phyloP scores from a whole-genome alignment of 768 basidiomycete genomes.

The Calocybe indica region DNA sequence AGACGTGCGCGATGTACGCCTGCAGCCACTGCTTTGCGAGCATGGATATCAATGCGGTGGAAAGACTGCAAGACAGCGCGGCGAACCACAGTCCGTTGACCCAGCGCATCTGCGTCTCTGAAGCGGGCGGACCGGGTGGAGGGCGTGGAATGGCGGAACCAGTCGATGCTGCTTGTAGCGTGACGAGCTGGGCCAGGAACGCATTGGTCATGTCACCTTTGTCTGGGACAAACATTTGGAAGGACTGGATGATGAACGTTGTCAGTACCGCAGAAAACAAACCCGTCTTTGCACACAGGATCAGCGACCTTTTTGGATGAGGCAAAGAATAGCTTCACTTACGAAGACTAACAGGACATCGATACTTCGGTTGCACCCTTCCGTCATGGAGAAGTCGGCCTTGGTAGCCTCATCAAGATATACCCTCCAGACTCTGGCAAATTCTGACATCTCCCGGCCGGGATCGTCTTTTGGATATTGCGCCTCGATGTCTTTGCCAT shows the following conservation, averaged over 20 bases:
- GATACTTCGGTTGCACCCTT: slow-evolving; percentile 36
- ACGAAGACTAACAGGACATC: slow-evolving; percentile 40
- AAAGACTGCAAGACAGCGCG: slow-evolving; percentile 34
- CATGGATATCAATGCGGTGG: slow-evolving; percentile 38
- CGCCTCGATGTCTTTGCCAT: background rate
- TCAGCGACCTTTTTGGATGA: background rate
- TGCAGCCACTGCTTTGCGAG: slow-evolving; percentile 42
- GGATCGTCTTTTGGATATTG: slow-evolving; percentile 17
- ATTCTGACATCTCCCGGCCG: slow-evolving; percentile 27
- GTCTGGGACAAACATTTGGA: slow-evolving; percentile 29
- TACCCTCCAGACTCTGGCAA: slow-evolving; percentile 33
- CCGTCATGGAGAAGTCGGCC: slow-evolving; percentile 26
- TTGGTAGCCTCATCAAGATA: slow-evolving; percentile 35
- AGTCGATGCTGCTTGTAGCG: slow-evolving; percentile 15
- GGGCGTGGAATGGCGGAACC: slow-evolving; percentile 3
- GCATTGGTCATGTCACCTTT: slow-evolving; percentile 27
- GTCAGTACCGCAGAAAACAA: slow-evolving; percentile 38
- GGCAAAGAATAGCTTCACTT: slow-evolving; percentile 11
- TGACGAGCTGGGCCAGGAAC: slow-evolving; percentile 25
- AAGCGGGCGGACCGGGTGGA: slow-evolving; percentile 3
- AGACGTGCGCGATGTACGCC: slow-evolving; percentile 22
- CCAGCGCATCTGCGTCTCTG: slow-evolving; percentile 22
- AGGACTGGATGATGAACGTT: slow-evolving; percentile 37
- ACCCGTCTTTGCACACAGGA: slow-evolving; percentile 25
- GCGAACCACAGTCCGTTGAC: slow-evolving; percentile 44